A percentile compares a stretch with the other conserved stretches of the same genome.
phyloP scores from a whole-genome alignment of 495 filamentous ascomycete species.

The Parathielavia appendiculata region DNA sequence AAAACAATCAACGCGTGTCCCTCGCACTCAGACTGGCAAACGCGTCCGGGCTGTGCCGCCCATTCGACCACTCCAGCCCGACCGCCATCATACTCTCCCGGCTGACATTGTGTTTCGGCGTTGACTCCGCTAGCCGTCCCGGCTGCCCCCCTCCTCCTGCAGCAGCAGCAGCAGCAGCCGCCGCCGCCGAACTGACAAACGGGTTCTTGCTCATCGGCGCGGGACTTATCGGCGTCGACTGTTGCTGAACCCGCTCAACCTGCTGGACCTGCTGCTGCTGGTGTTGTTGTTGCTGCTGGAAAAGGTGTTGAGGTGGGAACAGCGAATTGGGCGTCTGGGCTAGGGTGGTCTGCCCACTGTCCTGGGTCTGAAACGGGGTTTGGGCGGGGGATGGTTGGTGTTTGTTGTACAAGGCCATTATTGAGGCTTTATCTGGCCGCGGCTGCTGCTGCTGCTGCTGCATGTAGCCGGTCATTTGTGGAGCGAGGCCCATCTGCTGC shows the following conservation, averaged over 20 bases:
- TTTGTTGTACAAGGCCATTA: constrained; percentile 81
- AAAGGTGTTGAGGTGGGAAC: constrained; percentile 17
- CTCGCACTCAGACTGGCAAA: constrained; percentile 88
- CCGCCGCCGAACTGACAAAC: constrained; percentile 22
- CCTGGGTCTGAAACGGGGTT: constrained; percentile 19
- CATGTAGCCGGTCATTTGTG: constrained; percentile 22
- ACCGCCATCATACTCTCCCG: constrained; percentile 81
- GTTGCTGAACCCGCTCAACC: too few species aligned
- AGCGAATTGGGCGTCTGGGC: constrained; percentile 20
- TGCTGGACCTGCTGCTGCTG: constrained; percentile 20
- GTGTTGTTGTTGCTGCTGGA: constrained; percentile 22
- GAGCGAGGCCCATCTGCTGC: constrained; percentile 26
- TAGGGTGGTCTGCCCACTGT: constrained; percentile 9
- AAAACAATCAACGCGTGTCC: constrained; percentile 22
- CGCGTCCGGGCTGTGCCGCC: constrained; percentile 90
- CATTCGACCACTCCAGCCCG: constrained; percentile 62
- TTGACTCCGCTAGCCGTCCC: constrained; percentile 19
- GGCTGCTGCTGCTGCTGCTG: constrained; percentile 30
- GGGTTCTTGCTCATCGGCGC: too few species aligned
- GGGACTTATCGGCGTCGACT: constrained; percentile 21
- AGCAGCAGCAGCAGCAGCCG: constrained; percentile 29
- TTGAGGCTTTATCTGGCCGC: constrained; percentile 67
- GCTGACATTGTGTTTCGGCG: constrained; percentile 57
- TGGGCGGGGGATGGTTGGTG: constrained; percentile 63
- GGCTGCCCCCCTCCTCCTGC: constrained; percentile 14